Evolutionary conservation across 192 early-diverging fungal species (phyloP), one percentile per base, ranked within the genome.

Genomic region (Rhizophagus clarus): DNA sequence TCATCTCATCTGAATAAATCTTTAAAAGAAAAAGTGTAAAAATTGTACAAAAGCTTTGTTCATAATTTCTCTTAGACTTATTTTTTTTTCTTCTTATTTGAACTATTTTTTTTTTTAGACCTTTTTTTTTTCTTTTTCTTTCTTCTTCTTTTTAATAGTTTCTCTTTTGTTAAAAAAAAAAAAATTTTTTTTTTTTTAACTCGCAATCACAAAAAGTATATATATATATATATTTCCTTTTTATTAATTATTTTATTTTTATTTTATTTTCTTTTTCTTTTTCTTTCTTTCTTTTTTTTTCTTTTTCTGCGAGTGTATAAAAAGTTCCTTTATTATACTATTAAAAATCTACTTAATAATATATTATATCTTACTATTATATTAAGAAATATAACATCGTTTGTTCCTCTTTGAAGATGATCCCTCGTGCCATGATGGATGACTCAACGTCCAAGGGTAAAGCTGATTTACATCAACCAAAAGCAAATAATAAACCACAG

Each of bases 401-500:
- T 20, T 37, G 12, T 32, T 56, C 20, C 64, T 15, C 49, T 37
- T 29, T 22, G n/a, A 70, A 79, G 77, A 79, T 85, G 80, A 81
- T 82, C 75, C 80, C 81, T 42, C 81, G 80, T 66, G 79, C 77
- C 20, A 79, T 80, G 49, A 83, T 81, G 85, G 85, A 86, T 74
- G 83, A 84, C 64, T 80, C 83, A 62, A 37, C 79, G n/a, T 68
- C 79, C 42, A 78, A 72, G 45, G 51, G 26, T 49, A 77, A 75
- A 61, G 79, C 82, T 63, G 85, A 85, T 70, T 47, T 93, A 42
- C 88, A 88, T 82, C 92, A 93, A 79, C 92, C 92, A 60, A 85
- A 89, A 42, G 91, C 91, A 37, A 91, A 89, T 75, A 91, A 87
- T 80, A 90, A 92, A 74, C 90, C 87, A 34, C 92, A 93, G 83